phyloP scores from a whole-genome alignment of 306 rosid genomes.

The Mimosa bimucronata region DNA sequence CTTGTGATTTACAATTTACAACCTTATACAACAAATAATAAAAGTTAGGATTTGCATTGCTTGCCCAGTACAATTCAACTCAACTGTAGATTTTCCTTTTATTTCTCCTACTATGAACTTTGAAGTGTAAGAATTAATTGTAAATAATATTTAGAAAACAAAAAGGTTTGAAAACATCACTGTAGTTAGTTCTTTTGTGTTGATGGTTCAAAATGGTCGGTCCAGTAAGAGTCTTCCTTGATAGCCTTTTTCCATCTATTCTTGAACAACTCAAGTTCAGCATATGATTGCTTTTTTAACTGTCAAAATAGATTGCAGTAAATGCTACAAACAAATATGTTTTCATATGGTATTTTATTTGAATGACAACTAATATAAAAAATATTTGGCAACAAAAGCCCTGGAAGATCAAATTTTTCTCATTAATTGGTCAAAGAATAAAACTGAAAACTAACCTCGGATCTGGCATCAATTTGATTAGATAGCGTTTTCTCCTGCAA shows the following conservation, averaged over 20 bases:
- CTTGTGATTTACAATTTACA: not conserved
- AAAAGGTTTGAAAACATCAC: not conserved
- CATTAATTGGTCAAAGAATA: not conserved
- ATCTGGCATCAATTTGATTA: conserved; percentile 40
- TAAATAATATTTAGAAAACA: not conserved
- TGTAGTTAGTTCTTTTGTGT: conserved; percentile 4
- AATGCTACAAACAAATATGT: not conserved
- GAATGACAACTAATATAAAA: not conserved
- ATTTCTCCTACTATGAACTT: not conserved
- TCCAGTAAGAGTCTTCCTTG: conserved; percentile 45
- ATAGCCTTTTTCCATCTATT: conserved; percentile 53
- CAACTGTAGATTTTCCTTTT: not conserved
- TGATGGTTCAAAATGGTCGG: conserved; percentile 35
- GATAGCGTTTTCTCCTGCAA: conserved; percentile 31
- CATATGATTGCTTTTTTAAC: conserved; percentile 49
- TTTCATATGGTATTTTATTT: not conserved
- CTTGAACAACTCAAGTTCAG: conserved; percentile 53
- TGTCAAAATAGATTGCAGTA: conserved; percentile 9
- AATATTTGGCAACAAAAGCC: not conserved
- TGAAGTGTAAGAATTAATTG: not conserved
- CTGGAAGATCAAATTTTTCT: not conserved
- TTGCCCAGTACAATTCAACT: not conserved
- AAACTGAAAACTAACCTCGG: conserved; percentile 32
- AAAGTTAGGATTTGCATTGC: too few relatives aligned
- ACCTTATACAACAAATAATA: not conserved